These are phyloP conservation scores for Casuarina equisetifolia DNA, from an alignment of 306 rosid species.

Conservation along the genomic window DNA sequence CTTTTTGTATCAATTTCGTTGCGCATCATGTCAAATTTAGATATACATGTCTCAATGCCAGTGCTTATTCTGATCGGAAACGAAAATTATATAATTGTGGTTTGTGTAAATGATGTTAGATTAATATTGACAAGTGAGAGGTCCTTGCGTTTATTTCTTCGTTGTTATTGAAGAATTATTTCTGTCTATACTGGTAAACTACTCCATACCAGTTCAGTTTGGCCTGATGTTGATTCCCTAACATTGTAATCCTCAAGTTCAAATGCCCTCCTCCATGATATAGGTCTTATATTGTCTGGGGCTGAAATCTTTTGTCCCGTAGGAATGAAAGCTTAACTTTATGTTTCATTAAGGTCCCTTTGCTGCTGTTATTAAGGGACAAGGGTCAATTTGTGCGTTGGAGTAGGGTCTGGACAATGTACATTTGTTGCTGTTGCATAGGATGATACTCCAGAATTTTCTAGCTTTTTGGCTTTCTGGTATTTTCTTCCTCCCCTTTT, in stretches of 20 bases:
- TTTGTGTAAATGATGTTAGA: no score
- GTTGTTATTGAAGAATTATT: not conserved
- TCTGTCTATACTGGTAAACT: not conserved
- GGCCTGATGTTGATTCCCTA: not conserved
- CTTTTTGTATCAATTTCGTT: constrained; percentile 10
- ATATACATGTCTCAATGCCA: not conserved
- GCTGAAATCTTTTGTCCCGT: not conserved
- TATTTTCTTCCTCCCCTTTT: no score
- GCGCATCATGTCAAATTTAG: not conserved
- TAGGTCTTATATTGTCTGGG: not conserved
- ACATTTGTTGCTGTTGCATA: no score
- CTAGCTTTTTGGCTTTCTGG: no score
- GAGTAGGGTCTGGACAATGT: no score
- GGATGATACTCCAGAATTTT: no score
- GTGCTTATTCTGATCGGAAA: not conserved
- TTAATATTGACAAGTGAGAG: not conserved
- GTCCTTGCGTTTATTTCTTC: not conserved
- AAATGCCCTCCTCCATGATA: not conserved
- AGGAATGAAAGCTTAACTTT: not conserved
- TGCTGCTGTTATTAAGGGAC: no score
- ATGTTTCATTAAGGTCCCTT: not conserved
- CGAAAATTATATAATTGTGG: not conserved
- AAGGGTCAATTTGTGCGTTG: no score
- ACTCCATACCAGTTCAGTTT: not conserved
- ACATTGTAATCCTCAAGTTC: not conserved